Conservation (phyloP, 139 green algal species). For the Tetradesmus obliquus region DNA sequence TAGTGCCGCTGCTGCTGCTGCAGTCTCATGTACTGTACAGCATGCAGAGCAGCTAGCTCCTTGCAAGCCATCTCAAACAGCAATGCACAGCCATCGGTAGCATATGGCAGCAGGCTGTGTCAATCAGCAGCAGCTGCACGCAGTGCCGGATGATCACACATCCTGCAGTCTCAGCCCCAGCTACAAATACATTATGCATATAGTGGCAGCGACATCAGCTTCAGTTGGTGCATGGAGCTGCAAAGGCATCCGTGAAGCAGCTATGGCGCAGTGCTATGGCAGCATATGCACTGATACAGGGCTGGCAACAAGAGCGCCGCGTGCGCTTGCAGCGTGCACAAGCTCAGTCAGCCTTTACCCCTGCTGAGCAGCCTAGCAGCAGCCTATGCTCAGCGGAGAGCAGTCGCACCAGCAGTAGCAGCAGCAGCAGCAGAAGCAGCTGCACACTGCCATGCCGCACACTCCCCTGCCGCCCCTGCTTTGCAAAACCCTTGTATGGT, state of each 20-base stretch:
- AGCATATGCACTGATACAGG: background rate
- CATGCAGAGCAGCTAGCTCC: background rate
- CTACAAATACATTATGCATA: background rate
- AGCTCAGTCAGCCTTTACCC: background rate
- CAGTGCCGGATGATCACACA: too few relatives aligned
- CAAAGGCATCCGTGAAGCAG: background rate
- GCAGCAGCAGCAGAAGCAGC: background rate
- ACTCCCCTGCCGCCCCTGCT: too few relatives aligned
- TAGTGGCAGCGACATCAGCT: background rate
- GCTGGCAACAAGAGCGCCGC: background rate
- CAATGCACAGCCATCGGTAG: background rate
- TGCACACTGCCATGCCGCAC: too few relatives aligned
- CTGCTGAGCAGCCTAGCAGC: background rate
- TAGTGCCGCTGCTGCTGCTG: background rate
- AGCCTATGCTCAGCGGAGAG: too few relatives aligned
- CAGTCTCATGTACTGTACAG: background rate
- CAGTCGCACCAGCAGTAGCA: background rate
- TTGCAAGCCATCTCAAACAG: background rate
- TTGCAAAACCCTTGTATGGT: background rate
- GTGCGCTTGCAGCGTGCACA: background rate
- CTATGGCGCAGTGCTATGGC: background rate
- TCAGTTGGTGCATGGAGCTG: background rate
- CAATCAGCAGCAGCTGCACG: background rate
- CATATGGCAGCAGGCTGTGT: background rate
- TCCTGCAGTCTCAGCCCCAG: too few relatives aligned